phyloP scores from a whole-genome alignment of 148 eudicot species.

The Silene latifolia region DNA sequence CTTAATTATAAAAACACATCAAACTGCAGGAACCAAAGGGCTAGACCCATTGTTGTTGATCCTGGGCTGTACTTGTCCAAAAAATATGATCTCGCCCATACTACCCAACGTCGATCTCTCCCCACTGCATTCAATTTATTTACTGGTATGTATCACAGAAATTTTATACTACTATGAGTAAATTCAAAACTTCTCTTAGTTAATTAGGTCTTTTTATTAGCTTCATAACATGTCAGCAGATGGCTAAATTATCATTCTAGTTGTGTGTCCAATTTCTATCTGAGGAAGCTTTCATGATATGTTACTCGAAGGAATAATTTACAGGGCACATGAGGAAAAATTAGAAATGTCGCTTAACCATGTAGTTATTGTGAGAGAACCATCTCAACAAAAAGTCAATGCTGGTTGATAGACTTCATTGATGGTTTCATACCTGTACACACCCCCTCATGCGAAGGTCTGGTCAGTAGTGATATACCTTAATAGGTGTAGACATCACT shows the following conservation, averaged over 20 bases:
- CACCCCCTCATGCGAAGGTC: neutral
- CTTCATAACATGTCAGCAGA: neutral
- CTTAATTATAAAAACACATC: neutral
- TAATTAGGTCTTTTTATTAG: neutral
- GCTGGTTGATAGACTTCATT: neutral
- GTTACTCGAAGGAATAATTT: neutral
- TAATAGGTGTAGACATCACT: neutral
- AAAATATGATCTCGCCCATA: constrained; percentile 72
- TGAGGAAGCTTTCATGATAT: neutral
- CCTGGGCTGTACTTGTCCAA: constrained; percentile 89
- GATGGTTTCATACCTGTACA: neutral
- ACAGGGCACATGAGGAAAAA: neutral
- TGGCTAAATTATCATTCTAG: neutral
- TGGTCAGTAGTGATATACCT: neutral
- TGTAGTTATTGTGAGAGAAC: neutral
- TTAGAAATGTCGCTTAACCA: neutral
- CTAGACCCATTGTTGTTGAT: constrained; percentile 76
- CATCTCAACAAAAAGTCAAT: neutral
- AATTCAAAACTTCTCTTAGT: neutral
- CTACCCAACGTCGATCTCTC: constrained; percentile 72
- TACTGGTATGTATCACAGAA: constrained; percentile 52
- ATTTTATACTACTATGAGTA: neutral
- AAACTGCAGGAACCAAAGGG: constrained; percentile 82
- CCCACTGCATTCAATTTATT: constrained; percentile 88
- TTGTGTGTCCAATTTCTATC: neutral